Conservation (phyloP, 164 flowering plant genomes). For the Protea cynaroides region DNA sequence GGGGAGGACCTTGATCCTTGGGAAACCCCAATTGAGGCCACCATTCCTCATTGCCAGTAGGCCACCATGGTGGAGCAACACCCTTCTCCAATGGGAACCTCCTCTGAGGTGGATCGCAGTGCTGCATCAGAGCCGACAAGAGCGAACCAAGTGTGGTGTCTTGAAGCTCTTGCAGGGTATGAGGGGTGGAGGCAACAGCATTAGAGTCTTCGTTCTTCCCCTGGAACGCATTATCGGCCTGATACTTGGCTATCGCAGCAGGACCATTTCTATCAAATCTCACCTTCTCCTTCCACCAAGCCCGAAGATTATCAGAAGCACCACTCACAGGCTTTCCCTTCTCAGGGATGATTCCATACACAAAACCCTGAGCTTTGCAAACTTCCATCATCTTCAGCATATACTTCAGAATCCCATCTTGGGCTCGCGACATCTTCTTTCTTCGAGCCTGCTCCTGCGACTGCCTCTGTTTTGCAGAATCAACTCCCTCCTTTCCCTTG, state of each 20-base stretch:
- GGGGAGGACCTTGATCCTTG: conserved; percentile 53
- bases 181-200: conserved; percentile 29
- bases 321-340: conserved; percentile 90
- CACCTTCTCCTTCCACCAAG: conserved; percentile 93
- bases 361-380: conserved; percentile 87
- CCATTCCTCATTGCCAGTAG: conserved; percentile 63
- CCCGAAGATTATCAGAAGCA: conserved; percentile 80
- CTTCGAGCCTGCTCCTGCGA: conserved; percentile 75
- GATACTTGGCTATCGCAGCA: conserved; percentile 69
- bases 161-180: conserved; percentile 63
- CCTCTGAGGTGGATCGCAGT: conserved; percentile 78
- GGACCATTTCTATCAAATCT: conserved; percentile 85
- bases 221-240: conserved; percentile 41
- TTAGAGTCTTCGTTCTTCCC: conserved; percentile 34
- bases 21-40: conserved; percentile 56
- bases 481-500: conserved; percentile 40
- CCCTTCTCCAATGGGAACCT: conserved; percentile 67
- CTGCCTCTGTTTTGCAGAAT: conserved; percentile 39
- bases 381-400: conserved; percentile 94
- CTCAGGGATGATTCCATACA: conserved; percentile 85
- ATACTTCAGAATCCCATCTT: conserved; percentile 79
- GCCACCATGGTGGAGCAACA: conserved; percentile 81
- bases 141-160: conserved; percentile 75
- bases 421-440: conserved; percentile 88
- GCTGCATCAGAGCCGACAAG: conserved; percentile 69